Conservation (phyloP, 352 stramenopile genomes). For the Pythium scleroteichum region DNA sequence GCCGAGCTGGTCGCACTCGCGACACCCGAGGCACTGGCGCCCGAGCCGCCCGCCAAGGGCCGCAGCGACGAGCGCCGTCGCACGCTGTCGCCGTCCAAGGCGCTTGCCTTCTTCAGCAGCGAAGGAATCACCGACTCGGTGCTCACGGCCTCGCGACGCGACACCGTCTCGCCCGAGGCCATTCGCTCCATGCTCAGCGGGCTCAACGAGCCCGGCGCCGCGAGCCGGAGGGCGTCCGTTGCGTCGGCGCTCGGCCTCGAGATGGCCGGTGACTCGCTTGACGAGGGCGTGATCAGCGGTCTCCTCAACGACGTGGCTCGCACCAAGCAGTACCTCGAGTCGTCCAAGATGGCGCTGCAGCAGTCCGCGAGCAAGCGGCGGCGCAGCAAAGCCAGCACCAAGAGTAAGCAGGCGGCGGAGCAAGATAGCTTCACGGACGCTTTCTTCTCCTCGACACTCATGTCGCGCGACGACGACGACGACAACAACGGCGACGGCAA, state of each 20-base stretch:
- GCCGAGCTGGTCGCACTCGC: conserved; percentile 28
- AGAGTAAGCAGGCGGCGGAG: conserved; percentile 6
- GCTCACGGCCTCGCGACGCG: conserved; percentile 15
- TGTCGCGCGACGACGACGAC: conserved; percentile 34
- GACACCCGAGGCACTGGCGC: conserved; percentile 35
- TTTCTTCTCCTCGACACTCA: conserved; percentile 51
- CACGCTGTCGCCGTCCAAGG: conserved; percentile 55
- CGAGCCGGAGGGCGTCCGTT: conserved; percentile 12
- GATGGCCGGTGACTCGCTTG: not conserved
- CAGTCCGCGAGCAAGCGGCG: conserved; percentile 10
- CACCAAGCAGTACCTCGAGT: conserved; percentile 24
- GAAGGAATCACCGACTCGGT: conserved; percentile 21
- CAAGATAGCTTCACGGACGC: conserved; percentile 54
- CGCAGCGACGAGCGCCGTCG: conserved; percentile 18
- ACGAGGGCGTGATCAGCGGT: conserved; percentile 17
- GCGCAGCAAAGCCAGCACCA: not conserved
- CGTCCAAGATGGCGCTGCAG: conserved; percentile 36
- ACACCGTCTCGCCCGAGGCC: conserved; percentile 35
- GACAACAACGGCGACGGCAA: conserved; percentile 4
- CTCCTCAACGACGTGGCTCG: conserved; percentile 12
- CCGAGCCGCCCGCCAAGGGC: not conserved
- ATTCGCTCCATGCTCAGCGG: conserved; percentile 29
- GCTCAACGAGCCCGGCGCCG: conserved; percentile 1
- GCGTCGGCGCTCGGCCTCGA: conserved; percentile 6
- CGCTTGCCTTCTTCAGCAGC: conserved; percentile 31